These are phyloP conservation scores for Elongisporangium undulatum DNA, from an alignment of 352 stramenopile genomes.

Conservation along the genomic window DNA sequence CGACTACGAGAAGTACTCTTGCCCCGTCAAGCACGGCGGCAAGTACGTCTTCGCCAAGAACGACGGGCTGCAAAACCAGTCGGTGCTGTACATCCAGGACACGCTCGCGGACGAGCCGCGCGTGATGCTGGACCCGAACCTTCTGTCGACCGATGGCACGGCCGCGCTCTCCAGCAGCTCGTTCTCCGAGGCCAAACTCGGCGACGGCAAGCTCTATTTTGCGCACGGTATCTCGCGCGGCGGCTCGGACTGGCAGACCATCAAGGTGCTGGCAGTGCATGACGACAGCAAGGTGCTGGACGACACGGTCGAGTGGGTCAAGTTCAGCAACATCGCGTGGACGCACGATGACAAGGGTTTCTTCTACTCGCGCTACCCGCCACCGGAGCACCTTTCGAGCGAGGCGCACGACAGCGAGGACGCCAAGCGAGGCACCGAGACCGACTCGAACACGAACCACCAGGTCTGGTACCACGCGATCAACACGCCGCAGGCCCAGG, in stretches of 20 bases:
- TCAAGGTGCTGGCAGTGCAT: conserved; percentile 79
- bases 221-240: conserved; percentile 78
- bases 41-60: conserved; percentile 88
- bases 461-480: conserved; percentile 80
- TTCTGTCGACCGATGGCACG: conserved; percentile 68
- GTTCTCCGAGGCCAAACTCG: conserved; percentile 68
- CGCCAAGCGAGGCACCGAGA: conserved; percentile 72
- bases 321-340: conserved; percentile 83
- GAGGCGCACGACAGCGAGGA: conserved; percentile 34
- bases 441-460: conserved; percentile 71
- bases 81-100: conserved; percentile 86
- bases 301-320: conserved; percentile 85
- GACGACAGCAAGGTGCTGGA: conserved; percentile 63
- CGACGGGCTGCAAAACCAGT: conserved; percentile 86
- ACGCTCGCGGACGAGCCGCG: conserved; percentile 47
- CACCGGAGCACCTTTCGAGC: conserved; percentile 41
- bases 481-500: conserved; percentile 60
- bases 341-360: conserved; percentile 81
- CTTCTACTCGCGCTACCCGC: conserved; percentile 82
- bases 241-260: conserved; percentile 86
- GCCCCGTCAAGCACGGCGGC: conserved; percentile 60
- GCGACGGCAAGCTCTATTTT: conserved; percentile 72
- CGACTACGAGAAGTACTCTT: conserved; percentile 88
- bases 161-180: conserved; percentile 53
- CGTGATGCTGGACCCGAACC: conserved; percentile 84